Conservation (phyloP, 768 basidiomycete species). For the Hygrophorus russula region DNA sequence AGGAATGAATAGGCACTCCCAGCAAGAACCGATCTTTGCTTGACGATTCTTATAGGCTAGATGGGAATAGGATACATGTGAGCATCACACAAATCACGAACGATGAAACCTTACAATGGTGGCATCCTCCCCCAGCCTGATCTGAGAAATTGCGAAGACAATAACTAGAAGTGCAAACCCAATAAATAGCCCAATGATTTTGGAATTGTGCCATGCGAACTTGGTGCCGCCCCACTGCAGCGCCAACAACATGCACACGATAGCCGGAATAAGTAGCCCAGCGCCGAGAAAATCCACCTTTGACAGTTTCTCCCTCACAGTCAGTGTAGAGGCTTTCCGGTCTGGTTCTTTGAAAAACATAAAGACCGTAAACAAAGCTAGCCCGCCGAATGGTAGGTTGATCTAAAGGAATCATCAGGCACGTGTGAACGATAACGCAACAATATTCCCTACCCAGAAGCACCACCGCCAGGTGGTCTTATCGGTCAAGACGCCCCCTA, state of each 20-base stretch:
- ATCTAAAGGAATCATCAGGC: slow-evolving; percentile 3
- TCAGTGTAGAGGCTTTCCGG: background rate
- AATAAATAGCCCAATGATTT: slow-evolving; percentile 18
- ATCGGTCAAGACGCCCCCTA: slow-evolving; percentile 19
- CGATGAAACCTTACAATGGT: background rate
- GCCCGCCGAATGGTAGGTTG: slow-evolving; percentile 9
- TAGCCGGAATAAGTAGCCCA: slow-evolving; percentile 21
- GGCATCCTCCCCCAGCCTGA: background rate
- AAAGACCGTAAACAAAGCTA: slow-evolving; percentile 11
- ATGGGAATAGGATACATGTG: too few species aligned
- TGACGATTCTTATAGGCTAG: background rate
- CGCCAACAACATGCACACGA: slow-evolving; percentile 28
- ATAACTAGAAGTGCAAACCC: background rate
- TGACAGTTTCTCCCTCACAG: slow-evolving; percentile 6
- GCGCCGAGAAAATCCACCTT: slow-evolving; percentile 29
- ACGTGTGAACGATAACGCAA: background rate
- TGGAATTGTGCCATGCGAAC: slow-evolving; percentile 29
- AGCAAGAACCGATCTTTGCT: background rate
- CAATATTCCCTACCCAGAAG: slow-evolving; percentile 14
- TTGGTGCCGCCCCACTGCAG: slow-evolving; percentile 37
- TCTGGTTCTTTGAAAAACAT: slow-evolving; percentile 8
- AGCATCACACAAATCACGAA: too few species aligned
- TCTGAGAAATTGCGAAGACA: background rate
- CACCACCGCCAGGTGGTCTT: slow-evolving; percentile 14
- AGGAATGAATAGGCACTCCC: background rate